These are phyloP conservation scores for Arabidopsis suecica DNA, from an alignment of 345 rosid genomes.

Conservation along the genomic window DNA sequence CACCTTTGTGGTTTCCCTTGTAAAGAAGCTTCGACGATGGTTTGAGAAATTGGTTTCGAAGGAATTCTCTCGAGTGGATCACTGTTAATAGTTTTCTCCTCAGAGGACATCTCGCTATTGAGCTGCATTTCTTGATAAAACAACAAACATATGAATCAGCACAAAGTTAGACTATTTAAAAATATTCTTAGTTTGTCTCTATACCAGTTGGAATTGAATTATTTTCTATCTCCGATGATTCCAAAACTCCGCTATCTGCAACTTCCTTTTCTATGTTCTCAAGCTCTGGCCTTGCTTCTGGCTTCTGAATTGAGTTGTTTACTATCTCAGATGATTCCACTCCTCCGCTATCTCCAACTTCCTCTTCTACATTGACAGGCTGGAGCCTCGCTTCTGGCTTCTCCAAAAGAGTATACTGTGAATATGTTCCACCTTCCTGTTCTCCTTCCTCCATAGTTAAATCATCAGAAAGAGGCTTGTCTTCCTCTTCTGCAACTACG, in stretches of 20 bases:
- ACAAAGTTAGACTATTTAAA: constrained; percentile 15
- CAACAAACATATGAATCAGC: constrained; percentile 42
- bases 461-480: constrained; percentile 25
- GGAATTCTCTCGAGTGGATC: constrained; percentile 41
- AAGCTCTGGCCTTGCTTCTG: constrained; percentile 42
- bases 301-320: constrained; percentile 48
- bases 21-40: constrained; percentile 50
- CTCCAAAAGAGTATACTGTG: constrained; percentile 57
- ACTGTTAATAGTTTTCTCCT: constrained; percentile 40
- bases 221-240: constrained; percentile 31
- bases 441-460: constrained; percentile 29
- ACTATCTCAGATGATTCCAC: constrained; percentile 38
- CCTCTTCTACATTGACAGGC: constrained; percentile 40
- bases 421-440: constrained; percentile 41
- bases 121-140: constrained; percentile 69
- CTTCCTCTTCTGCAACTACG: constrained; percentile 42
- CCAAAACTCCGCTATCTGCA: constrained; percentile 33
- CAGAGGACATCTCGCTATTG: constrained; percentile 39
- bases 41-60: constrained; percentile 42
- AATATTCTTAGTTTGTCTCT: constrained; percentile 20
- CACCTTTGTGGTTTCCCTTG: constrained; percentile 81
- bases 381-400: constrained; percentile 52
- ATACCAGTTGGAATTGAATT: constrained; percentile 29
- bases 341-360: constrained; percentile 26
- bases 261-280: constrained; percentile 40